Conservation (phyloP, 306 rosid species). For the Fragaria ananassa region DNA sequence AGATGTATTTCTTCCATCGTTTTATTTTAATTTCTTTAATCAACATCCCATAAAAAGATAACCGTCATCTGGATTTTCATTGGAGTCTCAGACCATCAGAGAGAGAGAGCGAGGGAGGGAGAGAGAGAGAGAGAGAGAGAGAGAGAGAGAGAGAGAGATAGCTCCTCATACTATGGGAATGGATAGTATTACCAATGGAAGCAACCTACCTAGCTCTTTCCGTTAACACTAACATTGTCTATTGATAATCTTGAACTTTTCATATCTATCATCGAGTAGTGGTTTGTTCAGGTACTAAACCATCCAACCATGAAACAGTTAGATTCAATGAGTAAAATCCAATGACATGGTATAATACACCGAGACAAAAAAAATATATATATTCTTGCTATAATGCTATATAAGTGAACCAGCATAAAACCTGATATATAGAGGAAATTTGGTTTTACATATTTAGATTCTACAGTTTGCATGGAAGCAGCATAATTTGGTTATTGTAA, state of each 20-base stretch:
- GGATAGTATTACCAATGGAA: background rate
- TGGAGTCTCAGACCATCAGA: no score
- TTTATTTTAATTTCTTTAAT: no score
- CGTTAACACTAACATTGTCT: background rate
- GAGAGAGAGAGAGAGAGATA: background rate
- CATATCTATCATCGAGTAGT: background rate
- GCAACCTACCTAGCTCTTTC: background rate
- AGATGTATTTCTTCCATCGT: no score
- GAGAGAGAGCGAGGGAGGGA: no score
- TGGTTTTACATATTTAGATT: background rate
- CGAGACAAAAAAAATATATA: background rate
- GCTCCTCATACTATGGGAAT: no score
- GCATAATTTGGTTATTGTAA: background rate
- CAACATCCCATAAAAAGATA: no score
- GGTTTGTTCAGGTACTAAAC: background rate
- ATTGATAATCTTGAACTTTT: background rate
- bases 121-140: background rate
- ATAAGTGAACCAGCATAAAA: background rate
- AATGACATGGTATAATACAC: background rate
- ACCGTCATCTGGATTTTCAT: no score
- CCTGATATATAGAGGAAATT: background rate
- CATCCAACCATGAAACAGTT: background rate
- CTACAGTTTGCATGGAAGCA: background rate
- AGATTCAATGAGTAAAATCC: background rate
- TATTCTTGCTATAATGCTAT: constrained; percentile 3